These are phyloP conservation scores for Pseudoscleropodium purum DNA, from an alignment of 225 moss, liverwort and hornwort genomes.

Conservation along the genomic window DNA sequence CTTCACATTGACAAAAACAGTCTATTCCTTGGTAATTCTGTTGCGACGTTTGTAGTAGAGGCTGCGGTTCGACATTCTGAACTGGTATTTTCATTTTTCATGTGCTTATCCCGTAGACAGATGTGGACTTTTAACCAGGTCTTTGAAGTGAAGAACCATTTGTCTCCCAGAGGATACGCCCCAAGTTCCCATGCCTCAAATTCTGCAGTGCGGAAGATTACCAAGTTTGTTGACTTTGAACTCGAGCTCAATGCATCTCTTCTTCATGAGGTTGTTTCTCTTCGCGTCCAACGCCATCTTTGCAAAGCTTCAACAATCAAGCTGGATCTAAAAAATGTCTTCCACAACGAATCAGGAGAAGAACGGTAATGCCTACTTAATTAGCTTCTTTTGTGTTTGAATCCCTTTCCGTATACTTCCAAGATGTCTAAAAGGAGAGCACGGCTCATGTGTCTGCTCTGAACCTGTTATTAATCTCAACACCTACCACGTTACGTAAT, in stretches of 20 bases:
- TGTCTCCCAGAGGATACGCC: background rate
- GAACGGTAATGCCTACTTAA: background rate
- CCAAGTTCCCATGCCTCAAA: background rate
- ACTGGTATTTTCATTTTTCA: background rate
- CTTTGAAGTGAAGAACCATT: background rate
- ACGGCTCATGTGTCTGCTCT: background rate
- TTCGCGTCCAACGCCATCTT: slow-evolving; percentile 20
- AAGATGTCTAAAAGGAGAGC: background rate
- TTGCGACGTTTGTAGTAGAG: background rate
- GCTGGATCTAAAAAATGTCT: background rate
- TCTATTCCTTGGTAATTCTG: background rate
- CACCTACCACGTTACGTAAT: background rate
- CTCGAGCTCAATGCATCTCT: slow-evolving; percentile 28
- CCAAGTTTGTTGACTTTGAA: slow-evolving; percentile 48
- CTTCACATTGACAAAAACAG: background rate
- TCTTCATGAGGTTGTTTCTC: slow-evolving; percentile 23
- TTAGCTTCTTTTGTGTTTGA: background rate
- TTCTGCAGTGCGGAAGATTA: background rate
- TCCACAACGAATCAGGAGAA: background rate
- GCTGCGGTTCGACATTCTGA: background rate
- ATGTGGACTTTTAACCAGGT: background rate
- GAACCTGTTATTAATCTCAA: background rate
- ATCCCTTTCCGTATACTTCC: background rate
- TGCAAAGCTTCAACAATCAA: background rate
- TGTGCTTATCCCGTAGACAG: background rate